Base-by-base conservation (phyloP, 148 eudicot species). In the Camellia granthamiana region DNA sequence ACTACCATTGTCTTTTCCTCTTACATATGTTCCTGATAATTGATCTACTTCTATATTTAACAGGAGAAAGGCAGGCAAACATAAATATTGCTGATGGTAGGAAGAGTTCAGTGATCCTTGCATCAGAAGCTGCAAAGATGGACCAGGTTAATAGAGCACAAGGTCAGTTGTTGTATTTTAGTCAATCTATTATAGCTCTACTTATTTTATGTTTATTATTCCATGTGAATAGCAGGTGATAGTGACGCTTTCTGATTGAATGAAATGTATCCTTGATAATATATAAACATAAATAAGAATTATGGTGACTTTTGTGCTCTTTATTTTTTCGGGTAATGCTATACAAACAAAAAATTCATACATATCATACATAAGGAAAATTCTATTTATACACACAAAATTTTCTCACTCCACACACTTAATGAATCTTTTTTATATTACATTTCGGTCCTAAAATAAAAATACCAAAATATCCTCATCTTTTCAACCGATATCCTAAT, bases 121-220 rank as follows among this genome's bases (percentile, higher is more conserved):
- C 86, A 65, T 91, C 98, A 41, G 95, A 94, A 91, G 98, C 94
- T 83, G 95, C 97, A 74, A 94, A 88, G 80, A 79, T 84, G 85
- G 89, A 91, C 82, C 85, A 87, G 78, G 88, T 92, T 60, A 91
- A 91, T 79, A 85, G 98, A 82, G 99, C 99, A 60, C 86, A 80
- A 71, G 99, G 99, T 92, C 51, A 68, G 84, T 75, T 78, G 52
- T 55, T 66, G 44, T 59, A 42, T 44, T 79, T 19, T 55, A 15
- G 21, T 7, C 51, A 8, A 62, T 21, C 19, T 51, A n/a, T 43
- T 16, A 51, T 55, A 41, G 42, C 42, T 47, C 2, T 51, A 15
- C 3, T 67, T 38, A 15, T 2, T 41, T 19, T 41, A 0, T 74
- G 0, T 15, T 72, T 63, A 2, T n/a, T 47, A 4, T 21, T 7